Evolutionary conservation across 2,329 filamentous ascomycete species (phyloP).

Genomic region (Hymenoscyphus linearis): DNA sequence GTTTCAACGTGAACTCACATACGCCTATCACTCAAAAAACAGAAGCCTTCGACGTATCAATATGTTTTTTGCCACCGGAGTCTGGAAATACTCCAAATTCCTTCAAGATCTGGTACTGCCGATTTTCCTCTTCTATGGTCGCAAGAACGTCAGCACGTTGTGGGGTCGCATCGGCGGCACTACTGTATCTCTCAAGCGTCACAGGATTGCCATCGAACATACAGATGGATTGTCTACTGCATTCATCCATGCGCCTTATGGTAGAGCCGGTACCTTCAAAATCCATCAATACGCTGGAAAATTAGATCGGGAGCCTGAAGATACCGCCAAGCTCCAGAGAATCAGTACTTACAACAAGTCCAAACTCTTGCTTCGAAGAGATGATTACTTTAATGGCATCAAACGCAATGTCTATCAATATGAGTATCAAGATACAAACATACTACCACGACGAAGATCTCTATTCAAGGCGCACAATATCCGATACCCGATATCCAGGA

Average conservation of each 20-base stretch:
- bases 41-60: conserved; percentile 33
- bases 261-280: conserved; percentile 13
- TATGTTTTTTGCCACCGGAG: conserved; percentile 36
- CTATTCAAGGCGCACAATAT: conserved; percentile 18
- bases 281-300: conserved; percentile 16
- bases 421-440: conserved; percentile 36
- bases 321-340: conserved; percentile 36
- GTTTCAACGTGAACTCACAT: conserved; percentile 46
- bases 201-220: conserved; percentile 42
- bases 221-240: conserved; percentile 44
- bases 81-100: conserved; percentile 44
- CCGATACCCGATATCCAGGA: conserved; percentile 40
- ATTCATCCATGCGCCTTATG: conserved; percentile 33
- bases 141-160: conserved; percentile 41
- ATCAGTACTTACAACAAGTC: conserved; percentile 44
- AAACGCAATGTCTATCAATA: conserved; percentile 44
- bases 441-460: conserved; percentile 24
- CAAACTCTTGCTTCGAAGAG: conserved; percentile 37
- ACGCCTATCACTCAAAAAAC: conserved; percentile 35
- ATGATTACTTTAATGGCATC: conserved; percentile 31
- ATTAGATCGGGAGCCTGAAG: conserved; percentile 39
- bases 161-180: conserved; percentile 46
- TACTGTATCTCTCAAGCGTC: conserved; percentile 42
- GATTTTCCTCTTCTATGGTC: conserved; percentile 37
- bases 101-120: conserved; percentile 37